Base-by-base conservation (phyloP, 1,284 basidiomycete species). In the Tranzscheliella williamsii region DNA sequence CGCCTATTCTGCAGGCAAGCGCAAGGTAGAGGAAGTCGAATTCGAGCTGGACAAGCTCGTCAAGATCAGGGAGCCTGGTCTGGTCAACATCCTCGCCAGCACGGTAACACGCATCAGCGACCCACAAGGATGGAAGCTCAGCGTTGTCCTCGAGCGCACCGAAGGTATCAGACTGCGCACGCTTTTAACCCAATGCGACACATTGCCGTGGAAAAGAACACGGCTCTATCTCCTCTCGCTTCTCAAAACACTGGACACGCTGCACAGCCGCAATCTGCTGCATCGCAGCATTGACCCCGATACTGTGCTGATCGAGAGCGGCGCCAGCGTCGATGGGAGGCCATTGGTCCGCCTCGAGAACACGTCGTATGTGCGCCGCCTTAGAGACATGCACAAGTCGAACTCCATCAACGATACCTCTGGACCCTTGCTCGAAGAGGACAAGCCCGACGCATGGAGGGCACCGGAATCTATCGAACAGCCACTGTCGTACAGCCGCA, bases 11-110 rank as follows among this genome's bases (percentile, higher is more conserved):
- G 47, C 50, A 17, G 75, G 74, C 4, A 63, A 66, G 35, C 51
- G 67, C 18, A 75, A 74, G 41, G 39, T 78, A 4, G 68, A 73
- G 32, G 75, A 77, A 33, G 54, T 77, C 16, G 75, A 75, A 35
- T 47, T 40, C 16, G 73, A 75, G 32, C 51, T 78, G 11, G 62
- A 62, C 16, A 55, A 55, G 40, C 45, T 77, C 21, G 38, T 58
- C 37, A 49, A 53, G 17, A 38, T 77, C 15, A 42, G 52, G 17
- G 53, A 67, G 17, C 54, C 60, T 5, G 38, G 46, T 3, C 44
- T 77, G 23, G 42, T 72, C 44, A 69, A 64, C 17, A 45, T 78
- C 8, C 44, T 73, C 4, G 67, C 67, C 4, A 64, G 58, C 24
- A 54, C 67, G 6, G 56, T 74, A n/a, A 64, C 61, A 0, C 54